Evolutionary conservation across 2,329 filamentous ascomycete species (phyloP).

Genomic region (Aspergillus uvarum): DNA sequence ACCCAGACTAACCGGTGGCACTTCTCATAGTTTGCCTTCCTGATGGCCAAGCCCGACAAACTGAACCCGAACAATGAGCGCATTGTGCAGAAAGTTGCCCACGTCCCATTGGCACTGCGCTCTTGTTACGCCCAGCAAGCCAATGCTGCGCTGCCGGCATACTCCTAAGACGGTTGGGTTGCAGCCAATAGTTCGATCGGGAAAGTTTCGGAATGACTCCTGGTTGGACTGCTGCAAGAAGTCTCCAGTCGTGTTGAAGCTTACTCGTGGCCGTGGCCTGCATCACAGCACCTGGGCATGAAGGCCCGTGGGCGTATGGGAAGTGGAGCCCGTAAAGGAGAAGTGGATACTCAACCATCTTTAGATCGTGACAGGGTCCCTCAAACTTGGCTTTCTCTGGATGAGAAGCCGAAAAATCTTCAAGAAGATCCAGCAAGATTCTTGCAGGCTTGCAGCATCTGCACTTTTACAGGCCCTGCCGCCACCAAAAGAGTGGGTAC

Average conservation of each 20-base stretch:
- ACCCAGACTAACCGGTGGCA: neutral
- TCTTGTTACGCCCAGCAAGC: conserved; percentile 15
- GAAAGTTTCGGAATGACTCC: neutral
- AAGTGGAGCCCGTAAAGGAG: neutral
- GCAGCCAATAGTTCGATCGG: conserved; percentile 1
- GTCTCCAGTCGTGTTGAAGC: conserved; percentile 9
- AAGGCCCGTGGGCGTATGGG: neutral
- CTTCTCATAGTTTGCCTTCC: conserved; percentile 12
- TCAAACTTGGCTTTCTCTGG: neutral
- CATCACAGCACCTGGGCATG: conserved; percentile 3
- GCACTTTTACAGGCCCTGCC: conserved; percentile 4
- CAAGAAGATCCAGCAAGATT: neutral
- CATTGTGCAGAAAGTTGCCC: conserved; percentile 9
- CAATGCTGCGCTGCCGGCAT: conserved; percentile 14
- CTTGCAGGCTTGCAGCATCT: neutral
- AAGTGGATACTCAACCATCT: neutral
- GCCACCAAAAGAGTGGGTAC: neutral
- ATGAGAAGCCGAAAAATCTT: neutral
- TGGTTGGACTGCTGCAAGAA: conserved; percentile 1
- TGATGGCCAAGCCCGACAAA: neutral
- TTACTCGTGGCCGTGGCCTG: conserved; percentile 9
- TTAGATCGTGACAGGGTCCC: neutral
- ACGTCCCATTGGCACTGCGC: conserved; percentile 13
- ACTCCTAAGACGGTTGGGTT: conserved; percentile 3
- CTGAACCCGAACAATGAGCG: neutral